These are phyloP conservation scores for Fusarium nisikadoi DNA, from an alignment of 2,329 filamentous ascomycete species.

Conservation along the genomic window DNA sequence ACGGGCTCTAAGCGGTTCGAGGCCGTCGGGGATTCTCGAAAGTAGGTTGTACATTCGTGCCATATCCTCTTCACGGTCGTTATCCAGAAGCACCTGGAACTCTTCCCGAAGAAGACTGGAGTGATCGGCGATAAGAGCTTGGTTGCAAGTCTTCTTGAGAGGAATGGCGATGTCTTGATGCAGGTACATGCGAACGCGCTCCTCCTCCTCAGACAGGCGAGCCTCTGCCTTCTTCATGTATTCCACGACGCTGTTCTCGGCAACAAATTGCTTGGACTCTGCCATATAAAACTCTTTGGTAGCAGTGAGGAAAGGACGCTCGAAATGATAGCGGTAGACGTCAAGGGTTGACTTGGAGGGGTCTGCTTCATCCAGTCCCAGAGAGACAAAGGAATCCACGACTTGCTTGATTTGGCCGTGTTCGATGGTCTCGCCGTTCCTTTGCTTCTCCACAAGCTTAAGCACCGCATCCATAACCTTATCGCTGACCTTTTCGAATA, in stretches of 20 bases:
- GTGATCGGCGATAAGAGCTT: conserved; percentile 89
- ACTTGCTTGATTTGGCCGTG: conserved; percentile 97
- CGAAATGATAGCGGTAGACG: conserved; percentile 92
- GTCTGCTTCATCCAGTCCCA: conserved; percentile 93
- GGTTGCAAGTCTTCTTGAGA: conserved; percentile 88
- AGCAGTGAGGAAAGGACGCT: conserved; percentile 87
- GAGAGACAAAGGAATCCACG: conserved; percentile 94
- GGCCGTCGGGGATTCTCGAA: conserved; percentile 86
- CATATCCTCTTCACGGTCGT: conserved; percentile 95
- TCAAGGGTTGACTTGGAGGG: conserved; percentile 94
- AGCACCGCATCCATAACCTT: conserved; percentile 97
- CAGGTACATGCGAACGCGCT: conserved; percentile 90
- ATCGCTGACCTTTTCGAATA: conserved; percentile 84
- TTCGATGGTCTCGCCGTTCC: conserved; percentile 97
- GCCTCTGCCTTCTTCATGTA: conserved; percentile 99
- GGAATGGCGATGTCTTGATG: conserved; percentile 88
- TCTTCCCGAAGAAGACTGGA: conserved; percentile 89
- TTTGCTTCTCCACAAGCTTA: conserved; percentile 95
- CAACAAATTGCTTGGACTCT: conserved; percentile 93
- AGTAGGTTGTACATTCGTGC: conserved; percentile 95
- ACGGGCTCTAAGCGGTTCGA: conserved; percentile 85
- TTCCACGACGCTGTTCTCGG: conserved; percentile 96
- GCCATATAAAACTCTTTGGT: conserved; percentile 88
- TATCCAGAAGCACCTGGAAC: conserved; percentile 92
- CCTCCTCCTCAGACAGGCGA: conserved; percentile 90